Percentiles rank a stretch among this genome's conserved stretches.
Conservation (phyloP, 2,329 filamentous ascomycete genomes). For the Stachybotrys chartarum region DNA sequence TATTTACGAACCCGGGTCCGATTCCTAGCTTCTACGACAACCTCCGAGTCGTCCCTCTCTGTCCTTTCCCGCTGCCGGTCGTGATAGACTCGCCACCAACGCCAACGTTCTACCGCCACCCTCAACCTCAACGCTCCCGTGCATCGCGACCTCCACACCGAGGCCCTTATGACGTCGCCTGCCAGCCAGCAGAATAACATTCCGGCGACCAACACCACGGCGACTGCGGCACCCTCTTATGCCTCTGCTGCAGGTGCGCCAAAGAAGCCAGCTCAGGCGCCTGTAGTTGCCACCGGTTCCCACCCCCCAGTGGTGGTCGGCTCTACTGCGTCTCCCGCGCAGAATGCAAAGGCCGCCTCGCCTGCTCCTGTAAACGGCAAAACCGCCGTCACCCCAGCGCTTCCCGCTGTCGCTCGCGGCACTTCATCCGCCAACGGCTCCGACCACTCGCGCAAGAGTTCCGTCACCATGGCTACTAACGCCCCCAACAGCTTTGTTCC, state of each 20-base stretch:
- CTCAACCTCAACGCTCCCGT: neutral
- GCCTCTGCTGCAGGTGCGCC: conserved; percentile 58
- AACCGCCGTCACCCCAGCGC: conserved; percentile 60
- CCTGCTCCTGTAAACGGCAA: conserved; percentile 83
- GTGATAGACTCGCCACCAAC: conserved; percentile 4
- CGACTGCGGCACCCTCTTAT: conserved; percentile 55
- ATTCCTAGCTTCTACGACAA: conserved; percentile 10
- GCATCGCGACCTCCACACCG: conserved; percentile 20
- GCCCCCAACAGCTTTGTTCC: conserved; percentile 67
- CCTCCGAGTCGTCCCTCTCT: conserved; percentile 15
- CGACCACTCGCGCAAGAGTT: conserved; percentile 79
- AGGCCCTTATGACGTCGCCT: conserved; percentile 53
- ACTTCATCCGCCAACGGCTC: conserved; percentile 62
- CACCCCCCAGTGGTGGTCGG: conserved; percentile 46
- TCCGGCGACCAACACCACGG: conserved; percentile 51
- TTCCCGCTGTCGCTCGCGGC: conserved; percentile 59
- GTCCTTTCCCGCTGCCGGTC: conserved; percentile 10
- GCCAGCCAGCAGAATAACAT: conserved; percentile 45
- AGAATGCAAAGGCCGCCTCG: conserved; percentile 57
- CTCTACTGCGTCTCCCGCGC: conserved; percentile 40
- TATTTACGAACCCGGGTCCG: neutral
- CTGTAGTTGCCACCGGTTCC: conserved; percentile 53
- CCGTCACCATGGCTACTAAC: conserved; percentile 84
- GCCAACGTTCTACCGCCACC: too few species aligned
- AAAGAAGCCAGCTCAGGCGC: conserved; percentile 56